Conservation (phyloP, 306 rosid genomes). For the Pterocarpus santalinus region DNA sequence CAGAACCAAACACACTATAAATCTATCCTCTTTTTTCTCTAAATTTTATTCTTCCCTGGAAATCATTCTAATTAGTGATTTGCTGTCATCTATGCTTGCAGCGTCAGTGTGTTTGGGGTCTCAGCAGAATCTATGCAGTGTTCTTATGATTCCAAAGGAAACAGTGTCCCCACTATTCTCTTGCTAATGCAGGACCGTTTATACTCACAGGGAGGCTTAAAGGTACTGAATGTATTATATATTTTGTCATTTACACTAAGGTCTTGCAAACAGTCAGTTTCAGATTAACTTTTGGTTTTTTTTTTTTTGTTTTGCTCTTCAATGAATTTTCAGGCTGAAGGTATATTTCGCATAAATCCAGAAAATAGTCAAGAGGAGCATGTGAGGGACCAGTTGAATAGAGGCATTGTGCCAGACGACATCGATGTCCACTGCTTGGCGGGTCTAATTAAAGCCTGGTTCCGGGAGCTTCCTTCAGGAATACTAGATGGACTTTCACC, state of each 20-base stretch:
- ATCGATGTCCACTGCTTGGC: slow-evolving; percentile 94
- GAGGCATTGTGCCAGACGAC: slow-evolving; percentile 86
- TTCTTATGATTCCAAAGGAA: slow-evolving; percentile 84
- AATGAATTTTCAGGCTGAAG: slow-evolving; percentile 78
- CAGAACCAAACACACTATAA: too few species aligned
- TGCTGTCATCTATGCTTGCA: slow-evolving; percentile 47
- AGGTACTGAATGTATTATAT: slow-evolving; percentile 55
- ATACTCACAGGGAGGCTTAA: slow-evolving; percentile 84
- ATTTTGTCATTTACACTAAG: neutral
- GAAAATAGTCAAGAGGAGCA: slow-evolving; percentile 92
- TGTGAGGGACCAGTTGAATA: slow-evolving; percentile 83
- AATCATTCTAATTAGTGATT: slow-evolving; percentile 39
- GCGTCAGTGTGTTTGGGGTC: slow-evolving; percentile 92
- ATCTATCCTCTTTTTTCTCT: neutral
- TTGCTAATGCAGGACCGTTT: slow-evolving; percentile 94
- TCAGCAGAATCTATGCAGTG: slow-evolving; percentile 98
- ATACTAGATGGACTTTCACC: slow-evolving; percentile 96
- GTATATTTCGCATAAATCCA: slow-evolving; percentile 92
- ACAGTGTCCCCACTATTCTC: slow-evolving; percentile 90
- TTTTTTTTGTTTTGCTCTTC: neutral
- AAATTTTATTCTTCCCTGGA: neutral
- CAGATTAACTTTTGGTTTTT: neutral
- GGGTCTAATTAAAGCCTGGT: slow-evolving; percentile 94
- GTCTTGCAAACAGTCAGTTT: neutral
- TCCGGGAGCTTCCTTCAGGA: slow-evolving; percentile 94